phyloP scores from a whole-genome alignment of 148 eudicot genomes.

The Drosera capensis region DNA sequence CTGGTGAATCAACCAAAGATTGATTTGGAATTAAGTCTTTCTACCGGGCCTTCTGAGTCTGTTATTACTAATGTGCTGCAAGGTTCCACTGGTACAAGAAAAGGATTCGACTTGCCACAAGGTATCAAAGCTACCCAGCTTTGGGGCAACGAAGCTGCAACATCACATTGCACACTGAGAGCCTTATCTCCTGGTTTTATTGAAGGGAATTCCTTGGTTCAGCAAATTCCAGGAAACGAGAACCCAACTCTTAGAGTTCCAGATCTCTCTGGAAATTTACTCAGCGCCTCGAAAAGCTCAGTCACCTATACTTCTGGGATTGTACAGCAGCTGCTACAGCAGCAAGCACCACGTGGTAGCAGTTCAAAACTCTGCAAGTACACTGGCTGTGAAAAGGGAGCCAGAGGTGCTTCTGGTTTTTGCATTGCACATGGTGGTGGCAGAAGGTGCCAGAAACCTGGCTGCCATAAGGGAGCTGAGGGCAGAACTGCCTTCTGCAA shows the following conservation, averaged over 20 bases:
- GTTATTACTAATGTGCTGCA: neutral
- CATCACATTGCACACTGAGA: neutral
- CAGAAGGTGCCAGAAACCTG: slow-evolving; percentile 7
- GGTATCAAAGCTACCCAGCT: neutral
- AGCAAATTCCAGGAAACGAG: neutral
- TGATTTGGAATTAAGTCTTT: neutral
- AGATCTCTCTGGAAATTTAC: neutral
- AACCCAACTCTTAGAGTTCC: neutral
- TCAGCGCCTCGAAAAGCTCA: neutral
- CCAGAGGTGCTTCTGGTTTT: slow-evolving; percentile 12
- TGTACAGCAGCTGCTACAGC: neutral
- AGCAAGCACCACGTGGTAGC: neutral
- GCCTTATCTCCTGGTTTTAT: neutral
- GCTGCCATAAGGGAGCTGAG: slow-evolving; percentile 13
- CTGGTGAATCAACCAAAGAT: slow-evolving; percentile 19
- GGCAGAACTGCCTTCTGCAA: slow-evolving; percentile 9
- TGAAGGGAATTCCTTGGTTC: neutral
- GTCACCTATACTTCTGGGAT: neutral
- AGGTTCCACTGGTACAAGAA: neutral
- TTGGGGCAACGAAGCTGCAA: neutral
- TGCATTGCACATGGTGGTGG: slow-evolving; percentile 13
- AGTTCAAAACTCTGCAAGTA: neutral
- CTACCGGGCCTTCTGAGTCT: neutral
- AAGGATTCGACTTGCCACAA: neutral
- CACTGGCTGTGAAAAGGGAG: slow-evolving; percentile 10